Conservation (phyloP, 129 eudicot species). For the Centella asiatica region DNA sequence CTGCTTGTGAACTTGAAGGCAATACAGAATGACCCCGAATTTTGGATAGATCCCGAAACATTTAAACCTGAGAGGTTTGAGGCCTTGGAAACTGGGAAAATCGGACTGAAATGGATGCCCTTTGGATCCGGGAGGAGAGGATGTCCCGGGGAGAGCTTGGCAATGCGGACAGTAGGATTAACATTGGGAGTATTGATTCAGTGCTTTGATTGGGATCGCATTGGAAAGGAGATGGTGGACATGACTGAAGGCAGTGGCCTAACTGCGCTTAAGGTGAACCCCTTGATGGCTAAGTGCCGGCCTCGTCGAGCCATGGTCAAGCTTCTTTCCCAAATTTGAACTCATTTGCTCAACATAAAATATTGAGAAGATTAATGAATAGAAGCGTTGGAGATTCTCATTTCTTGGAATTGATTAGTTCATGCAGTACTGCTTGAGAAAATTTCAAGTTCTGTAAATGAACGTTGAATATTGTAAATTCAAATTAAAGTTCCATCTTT, state of each 20-base stretch:
- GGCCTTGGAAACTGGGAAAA: constrained; percentile 30
- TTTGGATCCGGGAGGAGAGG: constrained; percentile 74
- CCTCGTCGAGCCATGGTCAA: constrained; percentile 10
- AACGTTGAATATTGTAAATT: too few species aligned
- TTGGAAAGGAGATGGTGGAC: constrained; percentile 23
- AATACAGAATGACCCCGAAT: constrained; percentile 44
- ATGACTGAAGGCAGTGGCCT: constrained; percentile 28
- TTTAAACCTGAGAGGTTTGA: constrained; percentile 49
- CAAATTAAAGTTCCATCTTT: too few species aligned
- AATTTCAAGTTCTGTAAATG: too few species aligned
- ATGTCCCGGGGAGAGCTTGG: constrained; percentile 75
- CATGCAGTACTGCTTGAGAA: too few species aligned
- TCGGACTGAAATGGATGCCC: constrained; percentile 48
- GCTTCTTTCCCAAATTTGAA: too few species aligned
- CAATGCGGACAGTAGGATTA: constrained; percentile 41
- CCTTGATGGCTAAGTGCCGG: constrained; percentile 26
- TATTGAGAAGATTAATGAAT: too few species aligned
- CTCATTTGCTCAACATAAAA: too few species aligned
- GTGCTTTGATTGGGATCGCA: constrained; percentile 44
- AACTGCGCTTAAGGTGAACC: constrained; percentile 17
- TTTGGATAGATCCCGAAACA: constrained; percentile 35
- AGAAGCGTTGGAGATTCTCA: too few species aligned
- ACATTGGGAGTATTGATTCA: constrained; percentile 48
- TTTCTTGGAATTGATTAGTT: too few species aligned
- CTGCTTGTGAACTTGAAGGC: constrained; percentile 40